Evolutionary conservation across 495 filamentous ascomycete genomes (phyloP), one percentile per base, ranked within the genome.

Genomic region (Gamarada debralockiae): DNA sequence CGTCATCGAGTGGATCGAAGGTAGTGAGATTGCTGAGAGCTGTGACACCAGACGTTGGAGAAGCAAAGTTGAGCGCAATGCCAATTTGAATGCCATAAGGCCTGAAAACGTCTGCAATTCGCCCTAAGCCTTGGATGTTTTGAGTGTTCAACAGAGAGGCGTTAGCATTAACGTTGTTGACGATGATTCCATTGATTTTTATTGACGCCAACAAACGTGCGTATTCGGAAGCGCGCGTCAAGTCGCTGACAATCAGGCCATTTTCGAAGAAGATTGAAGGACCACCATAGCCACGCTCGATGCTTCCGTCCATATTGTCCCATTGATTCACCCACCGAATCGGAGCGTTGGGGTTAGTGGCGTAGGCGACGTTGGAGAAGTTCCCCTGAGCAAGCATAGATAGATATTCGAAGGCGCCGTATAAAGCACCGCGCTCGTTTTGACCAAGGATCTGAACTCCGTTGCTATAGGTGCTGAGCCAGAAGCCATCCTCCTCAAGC

Each of bases 141-240:
- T 65, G 50, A 1, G 72, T 53, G 3, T 58, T 79, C 39, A 89
- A 67, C 4, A 84, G 65, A 0, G 68, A 71, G 1, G 77, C 69
- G 56, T 86, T 82, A 13, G 85, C 82, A 59, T 89, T 89, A 56
- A 88, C 84, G 48, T 89, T 88, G 67, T 89, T 89, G 62, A 86
- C 75, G 2, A 88, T 61, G 24, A 85, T 70, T 1, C 70, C 84
- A 53, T 89, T 89, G 60, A 88, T 66, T 21, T 79, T 68, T 31
- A 87, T 75, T 0, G 84, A 88, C n/a, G 84, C 74, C 18, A 88
- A 66, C 3, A 89, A 69, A 3, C 85, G 83, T 3, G 80, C 85
- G 62, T 87, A 88, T 60, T 86, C 71, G 1, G 68, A 58, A 0
- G 74, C 78, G 0, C 83, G 78, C 4, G 76, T 79, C 42, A 85